Base-by-base conservation (phyloP, 2,329 filamentous ascomycete genomes). In the Aspergillus texensis region DNA sequence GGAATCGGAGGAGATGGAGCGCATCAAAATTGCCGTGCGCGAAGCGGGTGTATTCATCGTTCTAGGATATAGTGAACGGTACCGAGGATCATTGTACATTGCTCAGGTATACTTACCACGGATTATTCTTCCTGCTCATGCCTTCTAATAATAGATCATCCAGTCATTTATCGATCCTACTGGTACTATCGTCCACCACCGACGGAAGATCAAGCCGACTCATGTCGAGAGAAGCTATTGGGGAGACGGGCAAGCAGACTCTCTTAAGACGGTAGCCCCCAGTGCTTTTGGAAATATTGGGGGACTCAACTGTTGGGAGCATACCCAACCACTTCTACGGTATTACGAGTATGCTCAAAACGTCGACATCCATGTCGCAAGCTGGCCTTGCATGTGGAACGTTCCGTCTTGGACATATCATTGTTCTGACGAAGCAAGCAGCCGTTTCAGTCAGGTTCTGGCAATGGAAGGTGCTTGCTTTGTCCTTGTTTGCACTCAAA, bases 121-220 rank as follows among this genome's bases (percentile, higher is more conserved):
- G 6, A 4, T n/a, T 10, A 6, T 9, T 11, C 6, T 12, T 16
- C 6, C 26, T 36, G 28, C 16, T 21, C 30, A 3, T 52, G 10
- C 3, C 19, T 21, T 14, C 28, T n/a, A 52, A 32, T 10, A 30
- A 8, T 16, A 21, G 12, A n/a, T 1, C 14, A 11, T 39, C 34
- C 28, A 55, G 52, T 77, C 76, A 5, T 76, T 83, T 26, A 82
- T 84, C 61, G 75, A 73, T 2, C 72, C 75, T 0, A 70, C 77
- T 21, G 81, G 82, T 0, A 73, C 79, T 46, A 43, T 83, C 5
- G 57, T 75, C 19, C 67, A 76, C 12, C 72, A 79, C 59, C 76
- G 82, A 14, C 77, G 81, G n/a, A 85, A 84, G 71, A 75, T 84
- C 69, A 84, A 84, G 71, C 79, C 82, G 0, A 85, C 81, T 0